Percentiles rank a stretch among this genome's conserved stretches.
Evolutionary conservation across 2,329 filamentous ascomycete genomes (phyloP).

Genomic region (Nigrospora oryzae): DNA sequence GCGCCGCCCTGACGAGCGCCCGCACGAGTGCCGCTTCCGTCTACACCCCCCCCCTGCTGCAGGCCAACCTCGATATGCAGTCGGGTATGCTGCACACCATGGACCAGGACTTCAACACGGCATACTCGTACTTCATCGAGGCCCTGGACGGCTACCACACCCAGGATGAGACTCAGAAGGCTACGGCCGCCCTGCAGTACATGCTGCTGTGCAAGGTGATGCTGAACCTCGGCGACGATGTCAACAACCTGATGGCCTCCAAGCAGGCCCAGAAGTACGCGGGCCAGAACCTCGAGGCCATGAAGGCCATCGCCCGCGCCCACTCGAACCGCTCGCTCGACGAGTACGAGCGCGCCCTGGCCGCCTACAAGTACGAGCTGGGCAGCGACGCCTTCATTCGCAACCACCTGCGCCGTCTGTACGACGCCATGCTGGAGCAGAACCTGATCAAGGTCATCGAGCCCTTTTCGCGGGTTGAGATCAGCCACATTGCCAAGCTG

Average conservation of each 20-base stretch:
- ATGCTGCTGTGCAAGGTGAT: constrained; percentile 99
- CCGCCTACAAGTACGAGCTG: constrained; percentile 85
- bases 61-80: constrained; percentile 98
- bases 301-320: constrained; percentile 96
- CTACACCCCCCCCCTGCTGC: constrained; percentile 89
- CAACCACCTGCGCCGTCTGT: constrained; percentile 88
- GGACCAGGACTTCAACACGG: constrained; percentile 98
- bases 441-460: constrained; percentile 99
- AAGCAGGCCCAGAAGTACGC: constrained; percentile 97
- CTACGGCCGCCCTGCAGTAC: constrained; percentile 97
- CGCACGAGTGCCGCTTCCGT: constrained; percentile 93
- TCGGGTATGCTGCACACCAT: constrained; percentile 98
- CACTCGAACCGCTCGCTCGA: constrained; percentile 93
- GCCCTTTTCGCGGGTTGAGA: constrained; percentile 94
- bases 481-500: constrained; percentile 95
- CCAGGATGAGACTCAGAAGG: constrained; percentile 79
- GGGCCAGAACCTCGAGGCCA: constrained; percentile 90
- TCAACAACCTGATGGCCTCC: constrained; percentile 86
- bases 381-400: constrained; percentile 94
- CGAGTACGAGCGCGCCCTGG: constrained; percentile 91
- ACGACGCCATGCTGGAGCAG: constrained; percentile 98
- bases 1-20: constrained; percentile 87
- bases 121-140: constrained; percentile 98
- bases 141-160: constrained; percentile 94
- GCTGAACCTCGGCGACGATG: constrained; percentile 94